Conservation (phyloP, 23 red algal species). For the Gracilaria domingensis region DNA sequence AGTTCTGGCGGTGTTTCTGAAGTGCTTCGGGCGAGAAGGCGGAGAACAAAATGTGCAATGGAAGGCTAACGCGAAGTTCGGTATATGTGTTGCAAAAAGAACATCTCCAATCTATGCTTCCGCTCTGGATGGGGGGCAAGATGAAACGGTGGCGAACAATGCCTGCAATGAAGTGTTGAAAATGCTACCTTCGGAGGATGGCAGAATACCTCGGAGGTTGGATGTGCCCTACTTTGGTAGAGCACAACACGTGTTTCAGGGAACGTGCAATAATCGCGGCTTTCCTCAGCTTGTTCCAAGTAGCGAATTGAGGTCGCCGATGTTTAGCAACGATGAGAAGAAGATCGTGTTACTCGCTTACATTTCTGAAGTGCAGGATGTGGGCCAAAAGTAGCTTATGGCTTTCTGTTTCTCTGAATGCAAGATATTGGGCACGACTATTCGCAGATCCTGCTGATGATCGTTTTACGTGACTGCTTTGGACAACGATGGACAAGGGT, state of each 20-base stretch:
- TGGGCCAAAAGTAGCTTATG: neutral
- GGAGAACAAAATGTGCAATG: neutral
- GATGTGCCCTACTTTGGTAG: neutral
- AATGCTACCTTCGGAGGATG: neutral
- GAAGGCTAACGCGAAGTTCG: neutral
- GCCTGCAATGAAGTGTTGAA: neutral
- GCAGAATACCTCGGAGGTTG: neutral
- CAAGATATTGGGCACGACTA: neutral
- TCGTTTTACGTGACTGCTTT: no score
- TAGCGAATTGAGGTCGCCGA: neutral
- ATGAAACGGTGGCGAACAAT: neutral
- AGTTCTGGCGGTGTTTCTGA: neutral
- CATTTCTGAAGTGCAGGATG: neutral
- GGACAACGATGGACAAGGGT: no score
- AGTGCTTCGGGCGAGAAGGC: neutral
- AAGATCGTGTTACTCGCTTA: neutral
- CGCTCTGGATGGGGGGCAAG: neutral
- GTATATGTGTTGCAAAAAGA: neutral
- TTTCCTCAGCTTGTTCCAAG: neutral
- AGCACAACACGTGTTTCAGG: neutral
- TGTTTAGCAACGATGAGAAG: neutral
- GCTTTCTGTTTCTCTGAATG: neutral
- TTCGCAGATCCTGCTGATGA: no score
- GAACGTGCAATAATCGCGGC: neutral
- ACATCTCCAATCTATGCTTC: neutral